These are phyloP conservation scores for Fusarium coicis DNA, from an alignment of 2,329 filamentous ascomycete genomes.

Conservation along the genomic window DNA sequence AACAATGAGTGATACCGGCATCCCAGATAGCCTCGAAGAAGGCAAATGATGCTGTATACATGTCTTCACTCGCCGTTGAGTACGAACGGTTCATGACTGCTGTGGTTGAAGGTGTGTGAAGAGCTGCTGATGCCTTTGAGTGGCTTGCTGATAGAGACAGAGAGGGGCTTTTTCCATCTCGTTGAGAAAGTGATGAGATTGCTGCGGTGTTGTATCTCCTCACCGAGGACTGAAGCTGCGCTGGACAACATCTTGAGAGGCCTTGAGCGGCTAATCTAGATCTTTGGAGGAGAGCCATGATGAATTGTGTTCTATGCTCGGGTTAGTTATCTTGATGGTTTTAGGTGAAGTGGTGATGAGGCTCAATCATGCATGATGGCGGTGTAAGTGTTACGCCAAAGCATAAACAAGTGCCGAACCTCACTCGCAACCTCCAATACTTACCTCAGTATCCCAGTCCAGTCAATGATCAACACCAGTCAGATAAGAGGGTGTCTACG, in stretches of 20 bases:
- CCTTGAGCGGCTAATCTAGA: conserved; percentile 39
- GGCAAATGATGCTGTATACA: conserved; percentile 81
- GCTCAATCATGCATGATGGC: background rate
- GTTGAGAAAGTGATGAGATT: conserved; percentile 21
- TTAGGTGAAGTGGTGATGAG: background rate
- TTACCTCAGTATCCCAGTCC: background rate
- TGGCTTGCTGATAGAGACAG: conserved; percentile 10
- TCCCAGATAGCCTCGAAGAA: conserved; percentile 87
- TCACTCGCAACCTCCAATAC: background rate
- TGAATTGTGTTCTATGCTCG: conserved; percentile 7
- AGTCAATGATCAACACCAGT: conserved; percentile 1
- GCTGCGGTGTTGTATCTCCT: conserved; percentile 37
- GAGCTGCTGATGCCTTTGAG: conserved; percentile 14
- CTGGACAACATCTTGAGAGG: conserved; percentile 35
- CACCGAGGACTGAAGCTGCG: conserved; percentile 17
- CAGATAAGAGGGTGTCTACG: background rate
- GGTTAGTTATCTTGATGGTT: conserved; percentile 11
- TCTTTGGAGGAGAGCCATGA: conserved; percentile 44
- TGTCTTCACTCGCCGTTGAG: conserved; percentile 47
- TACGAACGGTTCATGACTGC: conserved; percentile 34
- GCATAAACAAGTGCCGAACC: background rate
- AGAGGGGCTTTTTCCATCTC: background rate
- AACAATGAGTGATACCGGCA: conserved; percentile 68
- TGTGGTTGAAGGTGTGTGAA: conserved; percentile 15
- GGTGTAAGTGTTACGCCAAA: conserved; percentile 5